Conservation (phyloP, 441 rosid genomes). For the Jatropha multifida region DNA sequence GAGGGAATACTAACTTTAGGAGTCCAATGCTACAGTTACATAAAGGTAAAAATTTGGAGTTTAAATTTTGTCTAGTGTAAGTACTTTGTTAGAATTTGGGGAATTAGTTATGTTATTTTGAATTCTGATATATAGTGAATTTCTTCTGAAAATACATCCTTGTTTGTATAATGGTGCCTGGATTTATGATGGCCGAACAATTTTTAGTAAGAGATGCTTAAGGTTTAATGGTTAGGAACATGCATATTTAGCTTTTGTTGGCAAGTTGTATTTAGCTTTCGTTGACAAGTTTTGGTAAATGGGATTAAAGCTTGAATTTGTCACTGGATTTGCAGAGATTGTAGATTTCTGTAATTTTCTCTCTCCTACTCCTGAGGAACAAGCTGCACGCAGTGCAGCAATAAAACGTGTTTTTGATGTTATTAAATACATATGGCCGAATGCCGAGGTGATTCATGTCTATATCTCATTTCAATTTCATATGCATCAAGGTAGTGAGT, state of each 20-base stretch:
- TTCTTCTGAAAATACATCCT: background rate
- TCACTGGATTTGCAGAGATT: slow-evolving; percentile 53
- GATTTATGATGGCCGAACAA: background rate
- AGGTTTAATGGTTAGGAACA: background rate
- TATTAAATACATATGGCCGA: slow-evolving; percentile 85
- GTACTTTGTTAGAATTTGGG: background rate
- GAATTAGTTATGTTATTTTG: slow-evolving; percentile 5
- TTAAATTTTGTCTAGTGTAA: background rate
- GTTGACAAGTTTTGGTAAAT: background rate
- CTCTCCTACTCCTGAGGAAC: slow-evolving; percentile 77
- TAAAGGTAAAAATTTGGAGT: slow-evolving; percentile 52
- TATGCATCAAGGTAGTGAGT: slow-evolving; percentile 8
- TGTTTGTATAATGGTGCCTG: background rate
- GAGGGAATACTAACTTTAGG: slow-evolving; percentile 56
- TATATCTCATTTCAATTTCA: background rate
- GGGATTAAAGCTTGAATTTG: background rate
- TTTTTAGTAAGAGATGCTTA: background rate
- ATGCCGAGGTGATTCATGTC: slow-evolving; percentile 52
- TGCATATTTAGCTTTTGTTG: background rate
- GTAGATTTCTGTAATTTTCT: slow-evolving; percentile 83
- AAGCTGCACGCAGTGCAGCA: slow-evolving; percentile 57
- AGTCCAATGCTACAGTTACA: slow-evolving; percentile 94
- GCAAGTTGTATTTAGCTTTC: background rate
- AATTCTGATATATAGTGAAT: background rate
- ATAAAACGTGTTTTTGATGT: slow-evolving; percentile 57